These are phyloP conservation scores for Aspergillus neotritici DNA, from an alignment of 2,329 filamentous ascomycete genomes.

Conservation along the genomic window DNA sequence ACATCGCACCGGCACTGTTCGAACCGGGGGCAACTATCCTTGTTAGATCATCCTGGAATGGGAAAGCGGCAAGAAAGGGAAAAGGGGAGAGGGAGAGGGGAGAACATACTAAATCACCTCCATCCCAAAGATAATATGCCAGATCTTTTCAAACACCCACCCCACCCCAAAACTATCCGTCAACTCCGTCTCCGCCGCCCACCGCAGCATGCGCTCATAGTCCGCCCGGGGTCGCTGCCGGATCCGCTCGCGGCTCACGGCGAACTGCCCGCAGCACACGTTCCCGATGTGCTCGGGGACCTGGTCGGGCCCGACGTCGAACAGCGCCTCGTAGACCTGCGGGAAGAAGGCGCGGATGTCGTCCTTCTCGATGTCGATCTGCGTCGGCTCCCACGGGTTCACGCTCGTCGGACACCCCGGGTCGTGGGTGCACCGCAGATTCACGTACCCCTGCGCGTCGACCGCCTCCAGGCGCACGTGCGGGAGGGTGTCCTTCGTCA, in stretches of 20 bases:
- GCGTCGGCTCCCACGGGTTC: conserved; percentile 22
- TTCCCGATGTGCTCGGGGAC: conserved; percentile 26
- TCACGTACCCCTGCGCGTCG: conserved; percentile 34
- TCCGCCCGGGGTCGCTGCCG: conserved; percentile 21
- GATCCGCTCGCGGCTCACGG: conserved; percentile 28
- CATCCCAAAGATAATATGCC: conserved; percentile 31
- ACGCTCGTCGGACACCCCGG: conserved; percentile 38
- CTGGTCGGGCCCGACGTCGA: conserved; percentile 17
- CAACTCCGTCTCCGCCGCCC: conserved; percentile 26
- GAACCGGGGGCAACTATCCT: conserved; percentile 21
- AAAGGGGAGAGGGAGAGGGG: background rate
- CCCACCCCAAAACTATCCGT: conserved; percentile 27
- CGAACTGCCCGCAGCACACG: conserved; percentile 34
- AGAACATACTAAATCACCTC: conserved; percentile 21
- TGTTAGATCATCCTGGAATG: background rate
- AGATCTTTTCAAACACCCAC: conserved; percentile 29
- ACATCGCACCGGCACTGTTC: conserved; percentile 28
- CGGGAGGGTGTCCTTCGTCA: conserved; percentile 23
- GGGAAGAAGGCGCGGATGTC: conserved; percentile 24
- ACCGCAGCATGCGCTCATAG: conserved; percentile 30
- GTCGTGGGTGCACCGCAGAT: conserved; percentile 33
- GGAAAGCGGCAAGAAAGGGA: background rate
- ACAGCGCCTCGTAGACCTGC: conserved; percentile 21
- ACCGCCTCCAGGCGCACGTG: conserved; percentile 34
- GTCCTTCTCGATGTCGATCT: conserved; percentile 18